These are phyloP conservation scores for Dysphania ambrosioides DNA, from an alignment of 148 eudicot species.

Conservation along the genomic window DNA sequence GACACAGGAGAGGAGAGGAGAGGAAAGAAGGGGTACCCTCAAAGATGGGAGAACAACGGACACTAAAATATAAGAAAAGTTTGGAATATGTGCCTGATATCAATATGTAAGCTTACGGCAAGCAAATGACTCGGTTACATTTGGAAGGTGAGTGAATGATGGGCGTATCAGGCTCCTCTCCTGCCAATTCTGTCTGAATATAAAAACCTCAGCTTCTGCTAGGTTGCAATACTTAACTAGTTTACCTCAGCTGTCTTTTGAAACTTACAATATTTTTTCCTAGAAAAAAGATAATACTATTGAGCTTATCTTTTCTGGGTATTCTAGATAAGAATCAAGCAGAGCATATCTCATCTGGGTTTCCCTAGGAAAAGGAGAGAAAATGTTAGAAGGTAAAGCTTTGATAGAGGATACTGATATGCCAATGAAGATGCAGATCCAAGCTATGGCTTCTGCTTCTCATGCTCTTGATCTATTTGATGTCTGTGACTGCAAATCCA, in stretches of 20 bases:
- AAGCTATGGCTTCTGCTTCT: constrained; percentile 90
- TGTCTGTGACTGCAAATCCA: constrained; percentile 67
- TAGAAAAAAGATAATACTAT: neutral
- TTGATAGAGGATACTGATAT: constrained; percentile 86
- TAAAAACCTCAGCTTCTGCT: constrained; percentile 10
- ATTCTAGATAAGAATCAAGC: constrained; percentile 22
- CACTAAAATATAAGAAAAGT: constrained; percentile 1
- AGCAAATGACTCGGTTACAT: constrained; percentile 30
- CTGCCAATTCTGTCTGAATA: neutral
- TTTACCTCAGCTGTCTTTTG: neutral
- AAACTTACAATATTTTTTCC: neutral
- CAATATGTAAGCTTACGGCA: constrained; percentile 10
- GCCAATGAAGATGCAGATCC: constrained; percentile 94
- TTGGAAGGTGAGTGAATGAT: constrained; percentile 18
- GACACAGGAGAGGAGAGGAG: neutral
- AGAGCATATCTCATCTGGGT: constrained; percentile 12
- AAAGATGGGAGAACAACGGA: constrained; percentile 23
- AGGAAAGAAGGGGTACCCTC: constrained; percentile 10
- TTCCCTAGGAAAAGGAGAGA: constrained; percentile 13
- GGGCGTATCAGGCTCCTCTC: neutral
- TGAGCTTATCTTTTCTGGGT: constrained; percentile 21
- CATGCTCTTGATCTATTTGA: constrained; percentile 85
- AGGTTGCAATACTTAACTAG: neutral
- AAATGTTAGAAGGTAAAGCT: constrained; percentile 96
- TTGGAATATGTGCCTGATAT: constrained; percentile 32